Base-by-base conservation (phyloP, 805 yeast genomes). In the Clavispora fructus region DNA sequence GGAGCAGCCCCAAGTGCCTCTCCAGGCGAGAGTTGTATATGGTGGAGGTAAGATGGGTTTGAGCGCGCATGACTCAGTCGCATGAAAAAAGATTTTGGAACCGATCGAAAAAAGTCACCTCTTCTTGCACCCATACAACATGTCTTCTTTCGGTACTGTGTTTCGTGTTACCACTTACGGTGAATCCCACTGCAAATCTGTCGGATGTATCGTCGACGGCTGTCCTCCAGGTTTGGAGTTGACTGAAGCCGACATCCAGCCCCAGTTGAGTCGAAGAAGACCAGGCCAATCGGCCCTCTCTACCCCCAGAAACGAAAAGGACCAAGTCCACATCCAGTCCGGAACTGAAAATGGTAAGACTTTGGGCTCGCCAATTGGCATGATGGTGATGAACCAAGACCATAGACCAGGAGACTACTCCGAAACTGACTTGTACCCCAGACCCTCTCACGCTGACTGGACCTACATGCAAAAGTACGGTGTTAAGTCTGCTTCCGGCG, bases 151-250 rank as follows among this genome's bases (percentile, higher is more conserved):
- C 52, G 77, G 77, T 40, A 63, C 59, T 23, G 50, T 69, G 44
- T 72, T 71, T 58, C 64, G 66, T 47, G 98, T 92, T 55, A 92
- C 98, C 52, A 92, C 99, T 28, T 92, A 90, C 74, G 99, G 99
- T 55, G 99, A 94, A 66, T 89, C 97, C 8, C 99, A 94, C 73
- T 94, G 99, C 73, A 86, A 82, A 60, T 87, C 96, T 9, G 99
- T 94, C 37, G 99, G 99, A 29, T 94, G 98, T 70, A 94, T 94
- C 51, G 97, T 94, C 35, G 99, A 94, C 57, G 99, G 99, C 48
- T 94, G 90, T 37, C 99, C 99, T 28, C 97, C 99, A 27, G 96
- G 96, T 29, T 75, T 94, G 79, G 77, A 81, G 7, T 78, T 94
- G 44, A 77, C 85, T 14, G 97, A 88, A 67, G 81, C 72, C 6